Evolutionary conservation across 129 eudicot genomes (phyloP), one percentile per base, ranked within the genome.

Genomic region (Smallanthus sonchifolius): DNA sequence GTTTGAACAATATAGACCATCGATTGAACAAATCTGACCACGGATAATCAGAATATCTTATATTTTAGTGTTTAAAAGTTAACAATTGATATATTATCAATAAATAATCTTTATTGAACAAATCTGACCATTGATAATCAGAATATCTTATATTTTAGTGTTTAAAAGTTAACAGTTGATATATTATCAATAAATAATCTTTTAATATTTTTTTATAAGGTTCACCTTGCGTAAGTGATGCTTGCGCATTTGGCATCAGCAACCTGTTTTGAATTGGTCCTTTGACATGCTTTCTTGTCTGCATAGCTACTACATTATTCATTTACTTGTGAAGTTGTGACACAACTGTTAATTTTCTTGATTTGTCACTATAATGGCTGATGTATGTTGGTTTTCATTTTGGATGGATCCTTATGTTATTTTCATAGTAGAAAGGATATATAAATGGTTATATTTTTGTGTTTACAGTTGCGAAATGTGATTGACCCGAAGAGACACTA

Each of bases 401-500:
- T 59, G n/a, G 65, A 28, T 59, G 65, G 2, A 28, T 59, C 38
- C 3, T 59, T 14, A 28, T 59, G 66, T 34, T 61, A 14, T 4
- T 32, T 32, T 60, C 39, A 8, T 10, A 14, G 13, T 34, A 13
- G 2, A 34, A 61, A 61, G 19, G 30, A 24, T 24, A 55, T 55
- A 59, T 2, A 3, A 34, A 13, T 61, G 40, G 4, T 68, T 68
- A 7, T 47, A 16, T 55, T 54, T 34, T 80, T 72, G 42, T 75
- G 60, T 65, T 59, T 80, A 28, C 81, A 93, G 99, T 73, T 94
- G 88, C 83, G 99, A 77, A 63, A 82, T 54, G 97, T 85, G 73
- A 79, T 94, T 45, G 99, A 94, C 82, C 99, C 99, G 2, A 94
- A 91, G 84, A 91, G 99, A 76, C 99, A 94, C 77, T 94, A 94